Base-by-base conservation (phyloP, 176 grass and related monocot species). In the Zea luxurians region DNA sequence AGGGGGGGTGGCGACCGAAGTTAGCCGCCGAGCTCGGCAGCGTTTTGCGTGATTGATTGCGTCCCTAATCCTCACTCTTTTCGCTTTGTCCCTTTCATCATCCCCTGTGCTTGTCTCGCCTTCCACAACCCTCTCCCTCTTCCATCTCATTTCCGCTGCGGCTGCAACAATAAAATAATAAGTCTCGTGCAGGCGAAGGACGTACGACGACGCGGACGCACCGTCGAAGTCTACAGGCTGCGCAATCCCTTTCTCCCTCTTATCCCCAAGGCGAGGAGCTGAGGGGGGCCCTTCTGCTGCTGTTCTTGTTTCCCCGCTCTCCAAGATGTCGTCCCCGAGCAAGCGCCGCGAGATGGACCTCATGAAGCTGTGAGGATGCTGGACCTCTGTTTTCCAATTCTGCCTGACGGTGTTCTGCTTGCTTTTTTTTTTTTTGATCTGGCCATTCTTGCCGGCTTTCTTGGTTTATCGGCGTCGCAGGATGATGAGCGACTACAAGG, bases 401-500 rank as follows among this genome's bases (percentile, higher is more conserved):
- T 68, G 70, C 59, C 44, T 81, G 35, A 18, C 10, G 8, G 4
- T 47, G 35, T 58, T 74, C 34, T 68, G 11, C 70, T 13, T 35
- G 34, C 0, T 13, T 8, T 49, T 52, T 78, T 0, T 13, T 8
- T 49, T 52, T 78, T 68, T 66, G 80, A 82, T 80, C 68, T 78
- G 37, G 13, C 67, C 55, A 47, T 76, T 52, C 48, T 87, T 17
- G 78, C 40, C 13, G 37, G 18, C 44, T 8, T 80, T 80, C 47
- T 36, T 84, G 47, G 47, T 17, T 71, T 83, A 21, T 73, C 72
- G 34, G 27, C 4, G 15, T 68, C 73, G 34, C 79, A 97, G 95
- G 91, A 97, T 97, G 95, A 97, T 97, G 87, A 94, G 95, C 71
- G 95, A 97, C 86, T 97, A 97, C 66, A 97, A 92, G 87, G 95